Evolutionary conservation across 306 rosid species (phyloP).

Genomic region (Heteromeles arbutifolia): DNA sequence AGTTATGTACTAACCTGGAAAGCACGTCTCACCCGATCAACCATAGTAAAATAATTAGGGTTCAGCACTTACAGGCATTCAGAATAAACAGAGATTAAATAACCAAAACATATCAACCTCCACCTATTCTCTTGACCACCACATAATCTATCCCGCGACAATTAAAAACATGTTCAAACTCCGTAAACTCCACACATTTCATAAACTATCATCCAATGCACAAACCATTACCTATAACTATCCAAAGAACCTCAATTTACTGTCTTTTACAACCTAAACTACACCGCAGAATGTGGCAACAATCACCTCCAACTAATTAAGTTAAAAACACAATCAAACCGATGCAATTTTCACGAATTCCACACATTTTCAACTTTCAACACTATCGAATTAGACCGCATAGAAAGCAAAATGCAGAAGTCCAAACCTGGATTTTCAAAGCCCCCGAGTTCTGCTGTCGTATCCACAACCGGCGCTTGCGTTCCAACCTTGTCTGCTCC

Average conservation of each 20-base stretch:
- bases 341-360: background rate
- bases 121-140: background rate
- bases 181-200: background rate
- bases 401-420: background rate
- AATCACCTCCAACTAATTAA: background rate
- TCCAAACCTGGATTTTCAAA: conserved; percentile 62
- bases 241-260: background rate
- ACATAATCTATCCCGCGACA: background rate
- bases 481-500: conserved; percentile 82
- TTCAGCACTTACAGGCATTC: background rate
- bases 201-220: background rate
- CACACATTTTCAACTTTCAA: background rate
- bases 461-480: conserved; percentile 56
- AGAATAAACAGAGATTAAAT: background rate
- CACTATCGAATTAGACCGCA: background rate
- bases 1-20: background rate
- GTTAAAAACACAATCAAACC: background rate
- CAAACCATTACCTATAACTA: background rate
- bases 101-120: background rate
- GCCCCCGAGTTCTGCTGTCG: conserved; percentile 77
- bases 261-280: background rate
- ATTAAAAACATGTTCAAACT: background rate
- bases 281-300: background rate
- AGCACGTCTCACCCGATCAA: background rate
- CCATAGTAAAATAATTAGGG: background rate